phyloP scores from a whole-genome alignment of 805 yeast genomes.

The Cephaloascus fragrans region DNA sequence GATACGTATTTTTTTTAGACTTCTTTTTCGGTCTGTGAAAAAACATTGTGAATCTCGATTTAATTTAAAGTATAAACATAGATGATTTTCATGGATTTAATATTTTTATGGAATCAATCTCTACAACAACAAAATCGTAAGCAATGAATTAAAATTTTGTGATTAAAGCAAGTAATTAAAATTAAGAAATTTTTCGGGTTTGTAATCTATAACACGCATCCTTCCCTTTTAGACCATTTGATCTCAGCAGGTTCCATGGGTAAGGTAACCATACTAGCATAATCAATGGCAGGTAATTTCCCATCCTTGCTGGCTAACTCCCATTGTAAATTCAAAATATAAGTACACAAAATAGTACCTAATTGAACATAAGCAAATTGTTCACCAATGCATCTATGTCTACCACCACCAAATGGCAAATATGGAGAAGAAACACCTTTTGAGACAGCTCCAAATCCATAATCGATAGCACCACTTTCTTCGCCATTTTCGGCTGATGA shows the following conservation, averaged over 20 bases:
- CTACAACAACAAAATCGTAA: constrained; percentile 79
- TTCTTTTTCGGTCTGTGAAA: no score
- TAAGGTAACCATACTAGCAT: constrained; percentile 85
- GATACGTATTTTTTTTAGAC: no score
- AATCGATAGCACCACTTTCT: constrained; percentile 46
- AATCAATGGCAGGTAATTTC: constrained; percentile 60
- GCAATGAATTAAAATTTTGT: constrained; percentile 82
- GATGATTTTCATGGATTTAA: no score
- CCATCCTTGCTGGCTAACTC: constrained; percentile 43
- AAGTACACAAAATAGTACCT: constrained; percentile 72
- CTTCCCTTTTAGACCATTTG: constrained; percentile 59
- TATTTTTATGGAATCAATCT: no score
- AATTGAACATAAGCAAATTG: constrained; percentile 94
- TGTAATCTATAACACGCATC: constrained; percentile 19
- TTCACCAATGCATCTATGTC: constrained; percentile 99
- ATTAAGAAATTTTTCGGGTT: constrained; percentile 78
- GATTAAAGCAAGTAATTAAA: constrained; percentile 72
- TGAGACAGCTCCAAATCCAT: constrained; percentile 93
- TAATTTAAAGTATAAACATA: no score
- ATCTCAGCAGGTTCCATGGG: constrained; percentile 73
- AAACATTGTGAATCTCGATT: no score
- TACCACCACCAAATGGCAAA: constrained; percentile 98
- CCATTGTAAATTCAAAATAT: constrained; percentile 74
- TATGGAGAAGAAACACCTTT: constrained; percentile 95
- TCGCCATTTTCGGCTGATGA: constrained; percentile 11